phyloP scores from a whole-genome alignment of 768 basidiomycete species.

The Leccinum olivaceopallidum region DNA sequence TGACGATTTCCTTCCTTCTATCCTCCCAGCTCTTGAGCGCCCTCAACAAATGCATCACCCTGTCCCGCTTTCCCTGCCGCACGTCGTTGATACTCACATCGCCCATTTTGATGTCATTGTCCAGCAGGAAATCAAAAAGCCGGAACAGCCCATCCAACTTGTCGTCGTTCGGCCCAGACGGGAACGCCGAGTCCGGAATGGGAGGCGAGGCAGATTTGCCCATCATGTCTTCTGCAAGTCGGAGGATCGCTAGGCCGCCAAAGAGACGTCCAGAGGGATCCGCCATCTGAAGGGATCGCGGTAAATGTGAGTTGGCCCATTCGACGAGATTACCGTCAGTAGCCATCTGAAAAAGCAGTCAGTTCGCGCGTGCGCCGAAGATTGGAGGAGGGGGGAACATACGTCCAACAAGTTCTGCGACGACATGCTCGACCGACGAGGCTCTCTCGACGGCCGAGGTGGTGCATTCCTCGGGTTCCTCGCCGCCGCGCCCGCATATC shows the following conservation, averaged over 20 bases:
- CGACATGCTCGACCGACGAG: slow-evolving; percentile 43
- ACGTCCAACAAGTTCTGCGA: slow-evolving; percentile 25
- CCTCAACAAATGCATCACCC: slow-evolving; percentile 76
- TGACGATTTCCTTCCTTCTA: slow-evolving; percentile 56
- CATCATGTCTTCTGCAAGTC: slow-evolving; percentile 82
- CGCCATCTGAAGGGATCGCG: slow-evolving; percentile 56
- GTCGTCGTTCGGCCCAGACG: slow-evolving; percentile 63
- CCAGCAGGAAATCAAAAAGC: slow-evolving; percentile 89
- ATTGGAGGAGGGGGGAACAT: slow-evolving; percentile 3
- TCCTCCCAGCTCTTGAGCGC: slow-evolving; percentile 83
- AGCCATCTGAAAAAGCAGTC: slow-evolving; percentile 4
- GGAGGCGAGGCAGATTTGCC: slow-evolving; percentile 64
- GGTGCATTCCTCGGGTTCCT: slow-evolving; percentile 39
- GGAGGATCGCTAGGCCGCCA: slow-evolving; percentile 77
- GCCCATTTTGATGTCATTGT: slow-evolving; percentile 90
- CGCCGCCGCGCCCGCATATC: slow-evolving; percentile 16
- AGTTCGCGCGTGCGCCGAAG: slow-evolving; percentile 3
- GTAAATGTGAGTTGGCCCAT: slow-evolving; percentile 90
- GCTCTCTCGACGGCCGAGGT: slow-evolving; percentile 68
- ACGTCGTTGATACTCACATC: slow-evolving; percentile 94
- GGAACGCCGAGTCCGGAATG: slow-evolving; percentile 80
- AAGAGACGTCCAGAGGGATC: slow-evolving; percentile 46
- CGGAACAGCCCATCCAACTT: slow-evolving; percentile 86
- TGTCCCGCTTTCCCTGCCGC: slow-evolving; percentile 76
- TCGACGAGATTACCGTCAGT: slow-evolving; percentile 63